Percentiles rank a stretch among this genome's conserved stretches.
Conservation (phyloP, 164 flowering plant species). For the Warburgia ugandensis region DNA sequence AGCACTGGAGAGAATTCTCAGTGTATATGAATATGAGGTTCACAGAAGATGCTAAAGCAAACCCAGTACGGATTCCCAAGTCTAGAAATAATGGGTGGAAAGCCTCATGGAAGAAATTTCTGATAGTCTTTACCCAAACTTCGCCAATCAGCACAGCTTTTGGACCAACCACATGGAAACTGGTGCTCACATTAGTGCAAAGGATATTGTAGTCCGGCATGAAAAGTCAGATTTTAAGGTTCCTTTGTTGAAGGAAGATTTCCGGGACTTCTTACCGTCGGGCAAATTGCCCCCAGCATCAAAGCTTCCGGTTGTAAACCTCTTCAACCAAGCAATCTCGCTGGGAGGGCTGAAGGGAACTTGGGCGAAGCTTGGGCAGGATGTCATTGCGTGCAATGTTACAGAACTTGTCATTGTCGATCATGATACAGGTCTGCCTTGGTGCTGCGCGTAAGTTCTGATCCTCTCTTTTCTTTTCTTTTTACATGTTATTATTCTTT, state of each 20-base stretch:
- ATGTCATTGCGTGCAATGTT: constrained; percentile 57
- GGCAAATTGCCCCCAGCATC: constrained; percentile 86
- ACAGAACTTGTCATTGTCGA: constrained; percentile 64
- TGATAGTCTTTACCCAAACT: constrained; percentile 89
- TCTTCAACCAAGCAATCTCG: constrained; percentile 82
- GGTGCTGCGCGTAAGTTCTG: constrained; percentile 57
- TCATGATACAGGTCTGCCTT: constrained; percentile 75
- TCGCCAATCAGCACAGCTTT: constrained; percentile 86
- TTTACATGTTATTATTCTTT: constrained; percentile 1
- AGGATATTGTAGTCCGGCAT: constrained; percentile 69
- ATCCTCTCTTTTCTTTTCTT: constrained; percentile 14
- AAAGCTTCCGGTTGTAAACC: constrained; percentile 70
- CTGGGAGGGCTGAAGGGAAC: constrained; percentile 84
- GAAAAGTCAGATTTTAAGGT: constrained; percentile 79
- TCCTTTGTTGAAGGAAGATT: constrained; percentile 66
- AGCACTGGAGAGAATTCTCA: constrained; percentile 94
- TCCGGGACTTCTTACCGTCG: constrained; percentile 46
- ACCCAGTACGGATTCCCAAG: constrained; percentile 94
- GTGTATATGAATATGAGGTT: constrained; percentile 97
- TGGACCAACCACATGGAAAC: constrained; percentile 99
- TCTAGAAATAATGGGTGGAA: constrained; percentile 97
- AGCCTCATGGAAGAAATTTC: constrained; percentile 97
- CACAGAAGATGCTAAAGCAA: constrained; percentile 76
- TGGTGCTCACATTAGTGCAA: constrained; percentile 89
- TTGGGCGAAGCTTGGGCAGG: constrained; percentile 82